Conservation (phyloP, 2,329 filamentous ascomycete species). For the Pestalotiopsis sp. region DNA sequence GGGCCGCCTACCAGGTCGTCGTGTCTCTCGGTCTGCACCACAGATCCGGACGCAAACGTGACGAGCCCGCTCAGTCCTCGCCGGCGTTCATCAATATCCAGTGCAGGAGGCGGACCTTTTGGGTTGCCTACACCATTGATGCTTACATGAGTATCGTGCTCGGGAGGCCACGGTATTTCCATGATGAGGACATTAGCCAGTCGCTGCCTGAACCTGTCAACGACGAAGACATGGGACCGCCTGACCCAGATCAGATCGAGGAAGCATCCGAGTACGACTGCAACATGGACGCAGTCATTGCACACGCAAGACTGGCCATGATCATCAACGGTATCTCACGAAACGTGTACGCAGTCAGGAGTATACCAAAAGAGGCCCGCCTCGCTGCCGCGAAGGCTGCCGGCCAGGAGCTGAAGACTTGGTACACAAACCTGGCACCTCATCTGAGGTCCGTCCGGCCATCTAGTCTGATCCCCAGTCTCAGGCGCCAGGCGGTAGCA, state of each 20-base stretch:
- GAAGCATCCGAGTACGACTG: background rate
- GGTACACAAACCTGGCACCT: background rate
- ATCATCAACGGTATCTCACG: background rate
- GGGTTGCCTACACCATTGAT: constrained; percentile 66
- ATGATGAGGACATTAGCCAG: constrained; percentile 64
- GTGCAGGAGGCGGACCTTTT: constrained; percentile 52
- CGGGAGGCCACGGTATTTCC: constrained; percentile 61
- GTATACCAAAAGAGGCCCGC: background rate
- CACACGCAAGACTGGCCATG: background rate
- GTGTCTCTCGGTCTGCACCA: background rate
- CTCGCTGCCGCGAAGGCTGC: background rate
- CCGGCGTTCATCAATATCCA: constrained; percentile 16
- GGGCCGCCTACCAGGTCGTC: background rate
- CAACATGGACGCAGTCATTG: background rate
- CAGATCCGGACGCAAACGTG: background rate
- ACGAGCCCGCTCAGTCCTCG: background rate
- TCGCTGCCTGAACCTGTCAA: background rate
- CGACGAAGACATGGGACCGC: background rate
- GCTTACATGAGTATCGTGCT: constrained; percentile 65
- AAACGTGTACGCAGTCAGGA: background rate
- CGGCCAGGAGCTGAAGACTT: background rate
- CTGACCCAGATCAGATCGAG: background rate
- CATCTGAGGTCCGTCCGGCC: background rate
- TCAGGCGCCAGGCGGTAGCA: background rate
- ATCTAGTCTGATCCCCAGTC: background rate